Conservation (phyloP, 1,284 basidiomycete species). For the Sphagnurus paluster region DNA sequence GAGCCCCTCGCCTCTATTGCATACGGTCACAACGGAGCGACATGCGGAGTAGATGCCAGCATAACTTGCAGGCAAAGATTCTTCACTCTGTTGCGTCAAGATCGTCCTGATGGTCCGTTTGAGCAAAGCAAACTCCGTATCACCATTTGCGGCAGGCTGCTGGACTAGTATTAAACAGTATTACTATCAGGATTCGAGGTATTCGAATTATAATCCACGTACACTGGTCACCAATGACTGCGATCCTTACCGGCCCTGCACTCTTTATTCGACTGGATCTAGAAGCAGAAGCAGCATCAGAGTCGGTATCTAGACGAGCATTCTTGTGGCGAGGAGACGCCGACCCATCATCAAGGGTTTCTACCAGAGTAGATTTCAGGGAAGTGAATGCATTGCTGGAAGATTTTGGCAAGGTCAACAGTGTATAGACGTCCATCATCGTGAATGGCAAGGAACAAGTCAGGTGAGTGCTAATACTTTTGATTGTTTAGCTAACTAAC, state of each 20-base stretch:
- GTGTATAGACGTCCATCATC: conserved; percentile 35
- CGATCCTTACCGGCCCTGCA: conserved; percentile 42
- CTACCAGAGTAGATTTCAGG: conserved; percentile 35
- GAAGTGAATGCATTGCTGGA: conserved; percentile 55
- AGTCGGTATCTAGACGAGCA: conserved; percentile 59
- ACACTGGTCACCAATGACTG: conserved; percentile 37
- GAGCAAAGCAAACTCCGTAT: conserved; percentile 32
- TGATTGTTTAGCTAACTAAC: no score
- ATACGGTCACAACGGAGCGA: conserved; percentile 48
- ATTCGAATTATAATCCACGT: conserved; percentile 26
- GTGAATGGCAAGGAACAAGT: not conserved
- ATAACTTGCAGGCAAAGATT: conserved; percentile 45
- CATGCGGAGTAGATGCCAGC: conserved; percentile 60
- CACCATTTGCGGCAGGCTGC: conserved; percentile 21
- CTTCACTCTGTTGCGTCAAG: conserved; percentile 36
- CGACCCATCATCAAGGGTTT: conserved; percentile 40
- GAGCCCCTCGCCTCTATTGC: conserved; percentile 52
- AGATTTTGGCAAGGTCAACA: conserved; percentile 54
- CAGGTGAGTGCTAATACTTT: no score
- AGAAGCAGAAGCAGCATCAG: conserved; percentile 62
- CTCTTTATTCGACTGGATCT: conserved; percentile 41
- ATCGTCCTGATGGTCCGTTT: conserved; percentile 44
- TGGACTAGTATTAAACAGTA: conserved; percentile 20
- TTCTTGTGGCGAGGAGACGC: conserved; percentile 66
- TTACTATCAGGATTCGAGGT: not conserved